Conservation (phyloP, 495 filamentous ascomycete species). For the Parathielavia hyrcaniae region DNA sequence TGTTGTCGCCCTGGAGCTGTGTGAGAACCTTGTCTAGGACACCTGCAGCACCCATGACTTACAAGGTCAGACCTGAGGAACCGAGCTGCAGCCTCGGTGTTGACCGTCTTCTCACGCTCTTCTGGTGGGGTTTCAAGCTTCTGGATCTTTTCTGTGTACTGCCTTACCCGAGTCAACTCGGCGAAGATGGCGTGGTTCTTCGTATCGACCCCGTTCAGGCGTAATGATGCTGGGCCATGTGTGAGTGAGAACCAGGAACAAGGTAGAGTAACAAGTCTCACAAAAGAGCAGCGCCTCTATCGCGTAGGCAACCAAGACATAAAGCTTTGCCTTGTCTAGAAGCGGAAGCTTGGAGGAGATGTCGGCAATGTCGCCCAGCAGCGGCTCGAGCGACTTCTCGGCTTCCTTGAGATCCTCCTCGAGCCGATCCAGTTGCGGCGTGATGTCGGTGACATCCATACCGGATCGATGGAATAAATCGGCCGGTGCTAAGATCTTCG, state of each 20-base stretch:
- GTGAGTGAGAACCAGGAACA: conserved; percentile 27
- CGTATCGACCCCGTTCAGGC: conserved; percentile 70
- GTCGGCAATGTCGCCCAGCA: conserved; percentile 57
- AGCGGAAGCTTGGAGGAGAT: conserved; percentile 74
- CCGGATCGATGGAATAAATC: background rate
- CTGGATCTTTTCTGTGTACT: conserved; percentile 93
- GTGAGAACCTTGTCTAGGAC: conserved; percentile 9
- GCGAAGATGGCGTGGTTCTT: conserved; percentile 77
- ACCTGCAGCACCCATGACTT: conserved; percentile 21
- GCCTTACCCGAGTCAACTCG: conserved; percentile 77
- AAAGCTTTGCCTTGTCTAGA: conserved; percentile 88
- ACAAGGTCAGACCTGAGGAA: conserved; percentile 78
- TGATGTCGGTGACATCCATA: conserved; percentile 43
- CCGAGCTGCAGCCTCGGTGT: conserved; percentile 72
- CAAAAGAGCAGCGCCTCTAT: conserved; percentile 91
- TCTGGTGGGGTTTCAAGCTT: conserved; percentile 47
- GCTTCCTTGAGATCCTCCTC: conserved; percentile 72
- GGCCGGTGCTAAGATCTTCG: background rate
- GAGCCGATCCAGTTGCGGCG: conserved; percentile 59
- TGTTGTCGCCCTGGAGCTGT: conserved; percentile 32
- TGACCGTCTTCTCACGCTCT: conserved; percentile 55
- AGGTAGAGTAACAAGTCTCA: conserved; percentile 34
- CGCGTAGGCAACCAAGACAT: conserved; percentile 74
- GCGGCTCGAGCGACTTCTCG: conserved; percentile 61
- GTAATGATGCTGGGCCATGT: conserved; percentile 57